Base-by-base conservation (phyloP, 2,329 filamentous ascomycete species). In the Fusarium guadeloupense region DNA sequence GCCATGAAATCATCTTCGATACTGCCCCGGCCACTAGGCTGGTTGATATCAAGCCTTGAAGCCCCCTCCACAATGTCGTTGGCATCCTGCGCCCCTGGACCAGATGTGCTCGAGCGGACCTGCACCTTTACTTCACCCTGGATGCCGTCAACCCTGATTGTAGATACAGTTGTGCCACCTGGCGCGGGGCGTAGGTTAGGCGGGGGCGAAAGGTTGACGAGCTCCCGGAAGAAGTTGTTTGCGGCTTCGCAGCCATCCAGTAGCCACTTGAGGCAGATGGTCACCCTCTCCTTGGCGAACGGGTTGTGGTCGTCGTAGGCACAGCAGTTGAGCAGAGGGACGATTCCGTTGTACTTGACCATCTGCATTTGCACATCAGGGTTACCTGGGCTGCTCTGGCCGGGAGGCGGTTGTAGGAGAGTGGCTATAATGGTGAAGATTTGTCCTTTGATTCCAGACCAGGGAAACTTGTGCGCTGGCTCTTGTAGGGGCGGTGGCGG, bases 281-380 rank as follows among this genome's bases (percentile, higher is more conserved):
- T 92, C 4, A 92, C 91, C 63, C 93, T 91, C 75, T 98, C 94
- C 69, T 94, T 92, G 62, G 96, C 93, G 72, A 94, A 97, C 1
- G 93, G 92, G 71, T 97, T 97, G 76, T 96, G 88, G 67, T 94
- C 92, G 72, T 98, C 94, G 72, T 95, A 95, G 26, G 88, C 85
- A 69, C 93, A 97, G 76, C 93, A 97, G 70, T 93, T 93, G 14
- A 97, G 84, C 17, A 98, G 83, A 0, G 91, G 89, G 66, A 96
- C 91, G 37, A 98, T 90, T 35, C 94, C 94, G 63, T 92, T 91
- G 68, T 94, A 86, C 42, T 88, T 85, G 38, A 96, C 86, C 60
- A 98, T 91, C 73, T 97, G 94, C 68, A 90, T 87, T 75, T 98
- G 94, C 0, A 97, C 93, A 9, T 87, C 85, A 1, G 89, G 84